Conservation (phyloP, 2,329 filamentous ascomycete genomes). For the Fusarium lyarnte region DNA sequence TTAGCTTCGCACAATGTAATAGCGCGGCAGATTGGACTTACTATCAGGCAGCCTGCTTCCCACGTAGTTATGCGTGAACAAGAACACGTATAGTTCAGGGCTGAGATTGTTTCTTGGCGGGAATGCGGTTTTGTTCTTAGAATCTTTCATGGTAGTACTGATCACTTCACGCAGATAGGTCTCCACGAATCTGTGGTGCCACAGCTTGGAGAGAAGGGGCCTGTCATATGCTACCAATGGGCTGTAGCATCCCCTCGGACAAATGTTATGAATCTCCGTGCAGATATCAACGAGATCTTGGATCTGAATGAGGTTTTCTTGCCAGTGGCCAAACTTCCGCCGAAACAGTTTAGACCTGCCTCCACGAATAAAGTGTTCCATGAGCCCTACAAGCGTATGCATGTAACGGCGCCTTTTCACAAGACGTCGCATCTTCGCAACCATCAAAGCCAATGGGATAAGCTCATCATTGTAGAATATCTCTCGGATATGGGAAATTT, state of each 20-base stretch:
- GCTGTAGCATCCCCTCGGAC: not conserved
- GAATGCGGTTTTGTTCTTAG: rapidly evolving
- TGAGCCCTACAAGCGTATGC: rapidly evolving
- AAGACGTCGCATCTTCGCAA: not conserved
- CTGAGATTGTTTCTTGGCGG: rapidly evolving
- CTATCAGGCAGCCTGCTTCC: not conserved
- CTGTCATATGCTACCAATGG: rapidly evolving
- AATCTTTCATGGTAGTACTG: rapidly evolving
- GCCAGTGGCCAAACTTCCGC: not conserved
- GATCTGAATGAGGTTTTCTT: not conserved
- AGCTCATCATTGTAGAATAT: not conserved
- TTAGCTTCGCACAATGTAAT: rapidly evolving
- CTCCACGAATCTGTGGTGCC: not conserved
- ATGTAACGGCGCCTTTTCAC: rapidly evolving
- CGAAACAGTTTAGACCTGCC: not conserved
- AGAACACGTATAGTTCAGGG: not conserved
- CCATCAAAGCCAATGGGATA: not conserved
- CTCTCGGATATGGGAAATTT: not conserved
- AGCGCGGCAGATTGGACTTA: too few species aligned
- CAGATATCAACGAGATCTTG: not conserved
- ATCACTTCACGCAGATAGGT: not conserved
- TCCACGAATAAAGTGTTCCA: not conserved
- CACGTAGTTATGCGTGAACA: not conserved
- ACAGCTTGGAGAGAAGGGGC: not conserved
- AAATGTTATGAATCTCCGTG: not conserved